Conservation (phyloP, 192 early-diverging fungal species). For the Linnemannia exigua region DNA sequence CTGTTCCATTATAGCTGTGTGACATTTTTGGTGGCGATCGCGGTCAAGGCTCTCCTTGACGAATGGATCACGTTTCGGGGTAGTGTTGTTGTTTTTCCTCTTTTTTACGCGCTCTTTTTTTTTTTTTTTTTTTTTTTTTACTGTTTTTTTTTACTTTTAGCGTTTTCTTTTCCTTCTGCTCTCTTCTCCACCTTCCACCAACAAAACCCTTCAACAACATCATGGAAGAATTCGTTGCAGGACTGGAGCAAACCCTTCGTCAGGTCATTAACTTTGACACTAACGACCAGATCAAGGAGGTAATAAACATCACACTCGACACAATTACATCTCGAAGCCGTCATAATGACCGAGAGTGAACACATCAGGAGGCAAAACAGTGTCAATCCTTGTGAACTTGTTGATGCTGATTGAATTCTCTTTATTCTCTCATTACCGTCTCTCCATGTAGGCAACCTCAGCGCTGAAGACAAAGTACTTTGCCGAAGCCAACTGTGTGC, state of each 20-base stretch:
- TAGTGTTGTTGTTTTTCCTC: not conserved
- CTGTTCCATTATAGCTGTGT: too few species aligned
- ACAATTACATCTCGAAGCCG: not conserved
- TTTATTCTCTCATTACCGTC: not conserved
- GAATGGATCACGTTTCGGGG: not conserved
- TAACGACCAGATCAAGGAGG: constrained; percentile 30
- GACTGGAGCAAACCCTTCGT: constrained; percentile 21
- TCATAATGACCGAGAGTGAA: not conserved
- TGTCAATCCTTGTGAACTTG: not conserved
- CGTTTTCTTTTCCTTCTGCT: constrained; percentile 1
- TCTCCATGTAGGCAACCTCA: constrained; percentile 70
- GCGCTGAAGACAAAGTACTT: constrained; percentile 82
- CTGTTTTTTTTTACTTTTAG: not conserved
- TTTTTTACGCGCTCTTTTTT: not conserved
- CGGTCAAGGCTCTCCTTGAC: not conserved
- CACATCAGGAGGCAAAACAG: not conserved
- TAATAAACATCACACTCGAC: not conserved
- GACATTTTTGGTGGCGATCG: not conserved
- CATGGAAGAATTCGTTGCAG: constrained; percentile 21
- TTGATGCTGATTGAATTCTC: not conserved
- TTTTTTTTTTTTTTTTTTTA: constrained; percentile 14
- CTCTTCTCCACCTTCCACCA: not conserved
- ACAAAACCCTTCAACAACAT: not conserved
- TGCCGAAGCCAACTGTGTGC: constrained; percentile 75
- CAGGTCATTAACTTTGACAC: constrained; percentile 22